A percentile compares a stretch with the other conserved stretches of the same genome.
These are phyloP conservation scores for Niveomyces coronatus DNA, from an alignment of 2,329 filamentous ascomycete species.

Conservation along the genomic window DNA sequence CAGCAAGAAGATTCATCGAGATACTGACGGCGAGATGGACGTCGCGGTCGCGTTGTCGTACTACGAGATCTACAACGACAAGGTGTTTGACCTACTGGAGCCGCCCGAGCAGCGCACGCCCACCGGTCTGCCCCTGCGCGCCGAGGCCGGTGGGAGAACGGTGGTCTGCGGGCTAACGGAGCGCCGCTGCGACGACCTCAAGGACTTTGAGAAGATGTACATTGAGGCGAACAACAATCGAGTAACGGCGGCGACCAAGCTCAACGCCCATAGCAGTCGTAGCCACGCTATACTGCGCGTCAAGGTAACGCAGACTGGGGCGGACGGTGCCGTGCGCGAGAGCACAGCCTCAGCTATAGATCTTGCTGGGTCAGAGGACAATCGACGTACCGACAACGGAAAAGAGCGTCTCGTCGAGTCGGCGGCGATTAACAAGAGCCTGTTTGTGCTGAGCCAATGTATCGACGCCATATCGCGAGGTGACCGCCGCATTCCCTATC, in stretches of 20 bases:
- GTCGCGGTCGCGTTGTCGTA: conserved; percentile 76
- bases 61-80: conserved; percentile 96
- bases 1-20: conserved; percentile 76
- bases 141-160: conserved; percentile 80
- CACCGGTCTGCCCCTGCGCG: conserved; percentile 68
- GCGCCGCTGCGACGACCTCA: conserved; percentile 69
- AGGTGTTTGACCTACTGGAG: conserved; percentile 85
- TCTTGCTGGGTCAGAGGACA: conserved; percentile 90
- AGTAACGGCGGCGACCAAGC: conserved; percentile 80
- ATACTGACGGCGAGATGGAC: conserved; percentile 56
- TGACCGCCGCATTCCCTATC: conserved; percentile 74
- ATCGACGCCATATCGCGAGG: conserved; percentile 82
- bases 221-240: conserved; percentile 88
- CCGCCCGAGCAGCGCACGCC: conserved; percentile 76
- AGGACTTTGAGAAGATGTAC: conserved; percentile 83
- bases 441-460: conserved; percentile 90
- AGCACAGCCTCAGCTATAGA: conserved; percentile 92
- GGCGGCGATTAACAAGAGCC: conserved; percentile 92
- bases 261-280: conserved; percentile 83
- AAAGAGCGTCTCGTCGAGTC: conserved; percentile 91
- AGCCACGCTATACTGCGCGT: conserved; percentile 88
- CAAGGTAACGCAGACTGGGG: conserved; percentile 69
- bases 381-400: conserved; percentile 84
- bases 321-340: conserved; percentile 54
- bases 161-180: conserved; percentile 80